Percentiles rank a stretch among this genome's conserved stretches.
These are phyloP conservation scores for Ajuga chamaepitys DNA, from an alignment of 257 asterid species.

Conservation along the genomic window DNA sequence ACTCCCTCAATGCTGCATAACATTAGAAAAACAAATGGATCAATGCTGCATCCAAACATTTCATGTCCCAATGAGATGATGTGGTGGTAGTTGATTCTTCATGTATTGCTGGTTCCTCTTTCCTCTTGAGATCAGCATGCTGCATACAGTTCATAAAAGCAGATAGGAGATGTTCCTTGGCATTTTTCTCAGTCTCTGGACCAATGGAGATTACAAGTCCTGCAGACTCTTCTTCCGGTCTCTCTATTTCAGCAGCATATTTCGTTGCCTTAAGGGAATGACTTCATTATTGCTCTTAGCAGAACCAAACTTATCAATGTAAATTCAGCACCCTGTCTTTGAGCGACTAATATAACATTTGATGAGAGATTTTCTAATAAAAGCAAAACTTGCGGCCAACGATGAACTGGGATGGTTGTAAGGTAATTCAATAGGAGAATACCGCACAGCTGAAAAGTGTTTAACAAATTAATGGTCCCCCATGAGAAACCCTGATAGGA, in stretches of 20 bases:
- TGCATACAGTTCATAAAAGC: conserved; percentile 55
- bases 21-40: conserved; percentile 53
- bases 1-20: too few species aligned
- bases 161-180: conserved; percentile 69
- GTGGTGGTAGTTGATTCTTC: conserved; percentile 33
- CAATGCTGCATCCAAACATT: conserved; percentile 44
- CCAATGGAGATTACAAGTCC: conserved; percentile 66
- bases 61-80: conserved; percentile 24
- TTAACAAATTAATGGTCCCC: too few species aligned
- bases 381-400: conserved; percentile 87
- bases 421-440: conserved; percentile 78
- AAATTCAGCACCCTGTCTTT: conserved; percentile 79
- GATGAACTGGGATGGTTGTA: conserved; percentile 81
- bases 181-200: conserved; percentile 63
- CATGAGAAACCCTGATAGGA: too few species aligned
- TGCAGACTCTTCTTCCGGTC: conserved; percentile 60
- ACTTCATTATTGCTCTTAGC: conserved; percentile 60
- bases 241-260: conserved; percentile 76
- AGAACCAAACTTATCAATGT: conserved; percentile 37
- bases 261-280: conserved; percentile 62
- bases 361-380: conserved; percentile 65
- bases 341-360: conserved; percentile 58
- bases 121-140: conserved; percentile 38
- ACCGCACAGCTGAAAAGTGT: too few species aligned
- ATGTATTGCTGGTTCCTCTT: conserved; percentile 28